A percentile compares a stretch with the other conserved stretches of the same genome.
Conservation (phyloP, 2,329 filamentous ascomycete genomes). For the Botrytis hyacinthi region DNA sequence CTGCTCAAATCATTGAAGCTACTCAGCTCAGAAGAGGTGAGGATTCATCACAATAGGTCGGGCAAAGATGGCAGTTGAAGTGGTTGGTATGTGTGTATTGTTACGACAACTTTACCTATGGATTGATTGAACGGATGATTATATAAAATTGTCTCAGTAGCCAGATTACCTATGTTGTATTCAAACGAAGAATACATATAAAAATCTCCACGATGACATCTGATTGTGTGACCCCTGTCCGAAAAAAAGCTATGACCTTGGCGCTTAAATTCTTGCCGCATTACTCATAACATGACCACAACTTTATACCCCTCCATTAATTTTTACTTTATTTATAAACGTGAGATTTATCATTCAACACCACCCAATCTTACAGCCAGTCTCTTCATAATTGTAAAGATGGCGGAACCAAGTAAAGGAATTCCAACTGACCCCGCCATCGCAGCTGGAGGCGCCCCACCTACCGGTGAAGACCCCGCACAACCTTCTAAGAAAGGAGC, state of each 20-base stretch:
- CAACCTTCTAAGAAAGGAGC: constrained; percentile 68
- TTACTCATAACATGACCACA: constrained; percentile 17
- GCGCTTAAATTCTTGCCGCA: constrained; percentile 20
- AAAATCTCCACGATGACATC: background rate
- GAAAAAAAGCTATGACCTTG: constrained; percentile 9
- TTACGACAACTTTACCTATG: too few relatives aligned
- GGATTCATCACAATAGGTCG: background rate
- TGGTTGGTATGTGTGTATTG: background rate
- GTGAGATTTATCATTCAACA: background rate
- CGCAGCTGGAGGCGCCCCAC: constrained; percentile 8
- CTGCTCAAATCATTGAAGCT: background rate
- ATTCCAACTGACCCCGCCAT: constrained; percentile 24
- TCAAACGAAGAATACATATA: background rate
- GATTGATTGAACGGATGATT: too few relatives aligned
- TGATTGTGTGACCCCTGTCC: constrained; percentile 3
- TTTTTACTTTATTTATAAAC: background rate
- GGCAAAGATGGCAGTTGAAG: background rate
- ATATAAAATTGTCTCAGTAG: background rate
- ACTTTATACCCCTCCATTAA: constrained; percentile 19
- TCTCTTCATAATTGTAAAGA: background rate
- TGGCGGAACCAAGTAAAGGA: constrained; percentile 29
- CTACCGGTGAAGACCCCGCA: constrained; percentile 23
- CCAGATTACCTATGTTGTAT: too few relatives aligned
- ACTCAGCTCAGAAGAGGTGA: background rate
- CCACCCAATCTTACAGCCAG: background rate